Evolutionary conservation across 73 alveolate genomes (phyloP), one percentile per base, ranked within the genome.

Genomic region (Stentor roeselii): DNA sequence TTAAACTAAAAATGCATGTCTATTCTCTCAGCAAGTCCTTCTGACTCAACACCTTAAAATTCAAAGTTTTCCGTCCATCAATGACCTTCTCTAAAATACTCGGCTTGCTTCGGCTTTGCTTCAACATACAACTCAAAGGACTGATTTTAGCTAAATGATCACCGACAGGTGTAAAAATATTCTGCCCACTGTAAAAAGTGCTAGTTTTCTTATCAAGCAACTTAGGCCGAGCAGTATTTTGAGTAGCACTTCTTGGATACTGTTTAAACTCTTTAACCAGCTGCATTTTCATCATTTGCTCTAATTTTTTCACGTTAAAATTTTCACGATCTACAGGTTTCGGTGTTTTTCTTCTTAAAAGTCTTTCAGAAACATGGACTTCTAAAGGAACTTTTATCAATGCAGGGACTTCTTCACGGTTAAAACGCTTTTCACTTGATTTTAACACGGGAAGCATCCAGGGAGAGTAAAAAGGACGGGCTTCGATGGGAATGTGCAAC

Each of bases 1-100:
- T n/a, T n/a, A n/a, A n/a, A n/a, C n/a, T n/a, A n/a, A n/a, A n/a
- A n/a, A n/a, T n/a, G n/a, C n/a, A n/a, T n/a, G n/a, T n/a, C n/a
- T n/a, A n/a, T n/a, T n/a, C n/a, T n/a, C n/a, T n/a, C n/a, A 50
- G 21, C 67, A 50, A 50, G 67, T 50, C 67, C 21, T 50, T 50
- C 21, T 50, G 67, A 6, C 30, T 50, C 67, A 50, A 50, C 6
- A 21, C 6, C 67, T 50, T 50, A 21, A 50, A 50, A 50, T 50
- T 50, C 67, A 50, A 67, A 67, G n/a, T 67, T 67, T 32, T 21
- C 80, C 80, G 0, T 67, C 80, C 80, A 21, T 67, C 80, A 67
- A 67, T 67, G 11, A 67, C 37, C 37, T 67, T 32, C 37, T 67
- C 80, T 40, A 67, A 67, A 11, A 67, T 11, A 2, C 27, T 21